Evolutionary conservation across 495 filamentous ascomycete species (phyloP).

Genomic region (Baudoinia panamericana): DNA sequence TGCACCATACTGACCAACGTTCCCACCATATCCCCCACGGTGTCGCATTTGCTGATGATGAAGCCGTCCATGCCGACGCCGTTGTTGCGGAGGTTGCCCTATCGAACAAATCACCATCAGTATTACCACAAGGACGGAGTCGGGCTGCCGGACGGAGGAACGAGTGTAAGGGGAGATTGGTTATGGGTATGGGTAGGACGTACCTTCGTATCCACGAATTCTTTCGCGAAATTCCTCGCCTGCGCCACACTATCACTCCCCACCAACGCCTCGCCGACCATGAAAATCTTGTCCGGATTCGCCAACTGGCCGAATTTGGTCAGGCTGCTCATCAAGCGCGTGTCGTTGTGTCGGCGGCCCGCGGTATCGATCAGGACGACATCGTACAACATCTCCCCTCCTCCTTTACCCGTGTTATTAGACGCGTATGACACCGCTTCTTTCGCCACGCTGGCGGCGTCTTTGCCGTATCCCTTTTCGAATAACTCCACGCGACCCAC

Average conservation of each 20-base stretch:
- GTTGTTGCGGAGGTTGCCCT: conserved; percentile 32
- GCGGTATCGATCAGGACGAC: conserved; percentile 96
- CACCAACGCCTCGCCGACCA: conserved; percentile 96
- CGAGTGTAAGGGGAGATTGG: neutral
- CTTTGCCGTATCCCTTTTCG: conserved; percentile 94
- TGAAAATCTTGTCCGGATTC: conserved; percentile 91
- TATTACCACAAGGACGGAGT: no score
- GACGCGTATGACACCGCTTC: conserved; percentile 75
- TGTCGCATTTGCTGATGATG: conserved; percentile 97
- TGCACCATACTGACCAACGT: conserved; percentile 95
- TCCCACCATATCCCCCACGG: conserved; percentile 96
- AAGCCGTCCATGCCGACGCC: conserved; percentile 66
- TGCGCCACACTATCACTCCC: conserved; percentile 90
- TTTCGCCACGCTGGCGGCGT: conserved; percentile 87
- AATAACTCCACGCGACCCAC: conserved; percentile 82
- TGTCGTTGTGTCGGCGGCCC: conserved; percentile 87
- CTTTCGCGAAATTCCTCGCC: conserved; percentile 86
- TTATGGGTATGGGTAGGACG: no score
- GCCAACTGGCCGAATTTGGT: conserved; percentile 97
- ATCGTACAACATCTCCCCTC: conserved; percentile 42
- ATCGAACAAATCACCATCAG: no score
- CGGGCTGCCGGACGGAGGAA: no score
- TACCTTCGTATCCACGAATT: conserved; percentile 45
- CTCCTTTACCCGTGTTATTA: conserved; percentile 35
- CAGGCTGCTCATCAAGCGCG: conserved; percentile 81